Base-by-base conservation (phyloP, 371 early-diverging fungal species). In the Mortierella sp. region DNA sequence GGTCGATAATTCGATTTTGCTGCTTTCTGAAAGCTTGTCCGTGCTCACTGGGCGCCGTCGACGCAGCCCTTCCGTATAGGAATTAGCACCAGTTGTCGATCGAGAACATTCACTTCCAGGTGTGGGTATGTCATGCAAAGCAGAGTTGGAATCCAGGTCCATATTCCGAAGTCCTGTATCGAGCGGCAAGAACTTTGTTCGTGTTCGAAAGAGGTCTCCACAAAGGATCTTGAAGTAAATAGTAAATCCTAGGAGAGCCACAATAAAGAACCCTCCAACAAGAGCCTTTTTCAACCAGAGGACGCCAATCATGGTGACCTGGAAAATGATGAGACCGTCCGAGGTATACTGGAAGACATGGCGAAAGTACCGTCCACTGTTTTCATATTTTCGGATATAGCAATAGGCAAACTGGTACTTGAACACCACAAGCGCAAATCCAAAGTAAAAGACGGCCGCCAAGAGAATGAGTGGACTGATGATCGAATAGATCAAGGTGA, bases 321-420 rank as follows among this genome's bases (percentile, higher is more conserved):
- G 98, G 80, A 94, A 94, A 44, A 97, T 90, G 51, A 94, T 74
- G 12, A 97, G 77, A 0, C 96, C 94, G 44, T 90, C 87, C 7
- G 95, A 86, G 19, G 94, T 92, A 44, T 96, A 92, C 25, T 92
- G 86, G 30, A 92, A 91, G 64, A 92, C 90, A 26, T 90, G 85
- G 12, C 94, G 91, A 68, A 92, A 95, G 47, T 88, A 89, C 51
- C 85, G 85, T 3, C 97, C 98, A 14, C 89, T 86, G 4, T 94
- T 86, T 79, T 97, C 98, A 66, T 95, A 97, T 14, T 90, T 86
- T 5, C 93, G 93, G 47, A 96, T 85, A 70, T 97, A 96, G 21
- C 94, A 93, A 74, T 94, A 96, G 37, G 92, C 86, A 61, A 92
- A 88, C 68, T 92, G 90, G 61, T 95, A 90, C 55, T 96, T 94